Base-by-base conservation (phyloP, 2,329 filamentous ascomycete species). In the Fusarium tricinctum region DNA sequence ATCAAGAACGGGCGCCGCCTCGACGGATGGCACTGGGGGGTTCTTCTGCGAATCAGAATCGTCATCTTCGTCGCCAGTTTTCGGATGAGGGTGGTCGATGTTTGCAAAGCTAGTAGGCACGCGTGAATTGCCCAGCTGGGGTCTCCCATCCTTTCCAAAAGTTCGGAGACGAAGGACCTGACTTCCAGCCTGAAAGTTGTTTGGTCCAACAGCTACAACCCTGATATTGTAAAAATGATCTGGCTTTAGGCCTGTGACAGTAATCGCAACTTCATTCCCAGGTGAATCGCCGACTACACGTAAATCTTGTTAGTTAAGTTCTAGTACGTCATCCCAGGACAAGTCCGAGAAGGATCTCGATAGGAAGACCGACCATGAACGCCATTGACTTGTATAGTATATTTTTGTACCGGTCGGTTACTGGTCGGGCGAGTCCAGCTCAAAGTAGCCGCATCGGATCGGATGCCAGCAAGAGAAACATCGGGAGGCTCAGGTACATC, bases 131-230 rank as follows among this genome's bases (percentile, higher is more conserved):
- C 85, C 86, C 17, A 89, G 80, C 39, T 85, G 82, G n/a, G 88
- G 89, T 30, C 85, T 85, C 55, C 88, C 88, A 78, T 91, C 89
- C 71, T 82, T 84, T 75, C 83, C 86, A 77, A 87, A 90, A 46
- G 96, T 98, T 72, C 92, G 88, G 55, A 99, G 84, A 55, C 96
- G 91, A 68, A 98, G 90, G 38, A 97, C 89, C 7, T 89, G 86
- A 78, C 96, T 97, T 38, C 93, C 92, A 1, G 94, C 93, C 76
- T 97, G 93, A 74, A 98, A 98, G 78, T 96, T 97, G 71, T 94
- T 93, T 30, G 91, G 88, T 48, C 95, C 97, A 54, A 97, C 91
- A 39, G 95, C 93, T 71, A 97, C 92, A 54, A 98, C 93, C 63
- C 95, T 91, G 28, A 99, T 90, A 69, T 97, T 97, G 81, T 98